A percentile compares a stretch with the other conserved stretches of the same genome.
phyloP scores from a whole-genome alignment of 345 rosid genomes.

The Xanthoceras sorbifolium region DNA sequence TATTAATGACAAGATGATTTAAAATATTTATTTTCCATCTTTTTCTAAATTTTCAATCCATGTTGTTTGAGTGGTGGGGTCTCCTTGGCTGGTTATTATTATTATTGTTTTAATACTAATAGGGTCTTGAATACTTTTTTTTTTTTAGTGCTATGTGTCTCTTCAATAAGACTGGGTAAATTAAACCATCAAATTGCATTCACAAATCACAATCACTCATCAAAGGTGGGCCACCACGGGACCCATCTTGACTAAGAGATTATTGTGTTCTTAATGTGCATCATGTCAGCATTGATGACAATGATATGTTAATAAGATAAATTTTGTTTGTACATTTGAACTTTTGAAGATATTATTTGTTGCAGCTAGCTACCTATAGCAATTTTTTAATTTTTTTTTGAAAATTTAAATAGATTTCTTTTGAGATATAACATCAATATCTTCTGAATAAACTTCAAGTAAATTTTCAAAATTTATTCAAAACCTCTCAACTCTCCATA shows the following conservation, averaged over 20 bases:
- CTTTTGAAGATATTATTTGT: too few species aligned
- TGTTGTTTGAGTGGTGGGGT: background rate
- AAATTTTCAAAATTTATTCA: too few species aligned
- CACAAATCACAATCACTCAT: background rate
- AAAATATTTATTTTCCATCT: background rate
- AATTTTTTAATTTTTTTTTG: too few species aligned
- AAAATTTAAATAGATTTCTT: too few species aligned
- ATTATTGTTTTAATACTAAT: background rate
- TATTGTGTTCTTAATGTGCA: background rate
- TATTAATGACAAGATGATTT: background rate
- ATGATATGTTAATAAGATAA: background rate
- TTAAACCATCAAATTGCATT: background rate
- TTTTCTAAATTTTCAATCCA: background rate
- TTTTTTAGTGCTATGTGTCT: background rate
- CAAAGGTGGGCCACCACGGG: background rate
- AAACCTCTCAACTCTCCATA: too few species aligned
- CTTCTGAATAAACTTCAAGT: too few species aligned
- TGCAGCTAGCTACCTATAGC: background rate
- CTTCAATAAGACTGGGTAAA: background rate
- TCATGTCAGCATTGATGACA: background rate
- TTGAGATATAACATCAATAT: too few species aligned
- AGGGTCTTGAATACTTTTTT: background rate
- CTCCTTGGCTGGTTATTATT: background rate
- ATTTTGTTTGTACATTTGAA: too few species aligned
- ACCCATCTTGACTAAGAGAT: background rate